Evolutionary conservation across 2,329 filamentous ascomycete species (phyloP).

Genomic region (Claviceps sp.): DNA sequence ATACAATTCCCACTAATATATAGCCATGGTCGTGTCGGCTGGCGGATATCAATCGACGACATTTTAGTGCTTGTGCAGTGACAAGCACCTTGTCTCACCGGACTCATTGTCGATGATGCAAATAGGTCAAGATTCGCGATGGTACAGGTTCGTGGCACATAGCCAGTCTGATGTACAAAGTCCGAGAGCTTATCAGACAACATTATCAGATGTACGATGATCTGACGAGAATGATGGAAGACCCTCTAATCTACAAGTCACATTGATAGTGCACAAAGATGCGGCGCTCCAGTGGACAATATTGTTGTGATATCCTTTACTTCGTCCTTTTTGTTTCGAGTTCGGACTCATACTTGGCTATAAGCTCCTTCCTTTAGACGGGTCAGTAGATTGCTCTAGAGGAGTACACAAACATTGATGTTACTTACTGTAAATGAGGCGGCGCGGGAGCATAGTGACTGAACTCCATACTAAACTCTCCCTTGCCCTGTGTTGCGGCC

Average conservation of each 20-base stretch:
- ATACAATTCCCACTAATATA: too few relatives aligned
- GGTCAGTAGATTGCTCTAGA: neutral
- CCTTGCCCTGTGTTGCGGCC: conserved; percentile 93
- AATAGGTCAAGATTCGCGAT: neutral
- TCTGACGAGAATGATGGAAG: neutral
- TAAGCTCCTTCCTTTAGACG: conserved; percentile 39
- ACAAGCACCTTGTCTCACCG: neutral
- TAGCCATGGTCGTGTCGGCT: neutral
- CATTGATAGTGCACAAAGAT: neutral
- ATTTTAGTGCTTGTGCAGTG: neutral
- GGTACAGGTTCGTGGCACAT: neutral
- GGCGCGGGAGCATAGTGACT: conserved; percentile 86
- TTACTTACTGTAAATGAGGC: conserved; percentile 70
- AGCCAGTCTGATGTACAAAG: neutral
- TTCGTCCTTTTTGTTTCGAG: conserved; percentile 43
- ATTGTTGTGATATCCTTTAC: conserved; percentile 15
- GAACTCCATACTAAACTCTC: conserved; percentile 98
- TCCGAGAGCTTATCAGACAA: neutral
- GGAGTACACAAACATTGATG: neutral
- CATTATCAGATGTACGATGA: neutral
- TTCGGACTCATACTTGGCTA: conserved; percentile 46
- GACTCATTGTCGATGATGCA: neutral
- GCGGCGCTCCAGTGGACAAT: neutral
- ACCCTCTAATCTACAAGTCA: neutral
- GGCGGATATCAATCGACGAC: neutral